These are phyloP conservation scores for Eucalyptus sp. DNA, from an alignment of 345 rosid genomes.

Conservation along the genomic window DNA sequence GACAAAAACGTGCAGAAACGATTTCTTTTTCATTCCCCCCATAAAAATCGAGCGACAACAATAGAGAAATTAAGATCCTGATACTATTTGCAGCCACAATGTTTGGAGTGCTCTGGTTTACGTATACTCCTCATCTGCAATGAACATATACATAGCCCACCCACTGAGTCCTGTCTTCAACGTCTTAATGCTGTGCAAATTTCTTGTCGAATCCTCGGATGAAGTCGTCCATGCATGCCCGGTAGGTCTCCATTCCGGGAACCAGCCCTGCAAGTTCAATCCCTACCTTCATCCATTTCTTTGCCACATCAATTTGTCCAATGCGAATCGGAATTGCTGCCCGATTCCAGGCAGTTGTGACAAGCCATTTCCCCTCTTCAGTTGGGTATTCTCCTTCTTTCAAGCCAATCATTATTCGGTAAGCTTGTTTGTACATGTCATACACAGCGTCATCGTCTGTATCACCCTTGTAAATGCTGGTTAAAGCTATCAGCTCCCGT, in stretches of 20 bases:
- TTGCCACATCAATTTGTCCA: slow-evolving; percentile 55
- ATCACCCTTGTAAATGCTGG: slow-evolving; percentile 65
- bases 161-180: background rate
- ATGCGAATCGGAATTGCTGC: slow-evolving; percentile 66
- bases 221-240: slow-evolving; percentile 80
- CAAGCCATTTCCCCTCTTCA: slow-evolving; percentile 96
- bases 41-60: background rate
- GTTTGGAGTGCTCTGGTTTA: background rate
- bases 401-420: slow-evolving; percentile 79
- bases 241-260: slow-evolving; percentile 63
- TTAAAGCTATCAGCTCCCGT: slow-evolving; percentile 48
- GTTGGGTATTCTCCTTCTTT: slow-evolving; percentile 77
- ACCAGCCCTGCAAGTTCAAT: slow-evolving; percentile 62
- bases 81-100: background rate
- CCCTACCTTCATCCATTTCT: slow-evolving; percentile 66
- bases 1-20: background rate
- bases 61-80: background rate
- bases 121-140: background rate
- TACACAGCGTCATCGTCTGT: slow-evolving; percentile 47
- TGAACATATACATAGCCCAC: background rate
- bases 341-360: slow-evolving; percentile 92
- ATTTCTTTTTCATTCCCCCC: background rate
- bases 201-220: background rate
- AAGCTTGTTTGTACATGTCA: slow-evolving; percentile 72
- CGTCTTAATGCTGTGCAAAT: background rate